These are phyloP conservation scores for Amanita thiersii DNA, from an alignment of 768 basidiomycete genomes.

Conservation along the genomic window DNA sequence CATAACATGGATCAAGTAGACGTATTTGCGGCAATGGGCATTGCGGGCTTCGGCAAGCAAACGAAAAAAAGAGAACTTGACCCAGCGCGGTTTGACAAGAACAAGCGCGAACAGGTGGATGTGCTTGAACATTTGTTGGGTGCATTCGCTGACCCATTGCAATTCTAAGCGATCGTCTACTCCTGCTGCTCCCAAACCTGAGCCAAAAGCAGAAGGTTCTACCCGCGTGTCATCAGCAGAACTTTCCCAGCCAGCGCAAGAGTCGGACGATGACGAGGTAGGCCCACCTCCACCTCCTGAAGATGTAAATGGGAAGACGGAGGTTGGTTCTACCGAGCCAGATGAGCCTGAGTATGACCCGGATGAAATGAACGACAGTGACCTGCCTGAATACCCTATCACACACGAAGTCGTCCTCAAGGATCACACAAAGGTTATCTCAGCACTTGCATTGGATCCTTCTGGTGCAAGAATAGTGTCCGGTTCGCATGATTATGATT, in stretches of 20 bases:
- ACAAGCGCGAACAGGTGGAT: constrained; percentile 44
- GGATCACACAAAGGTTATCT: constrained; percentile 94
- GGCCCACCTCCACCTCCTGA: constrained; percentile 18
- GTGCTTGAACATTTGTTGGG: too few relatives aligned
- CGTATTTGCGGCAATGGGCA: constrained; percentile 76
- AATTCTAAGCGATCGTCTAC: constrained; percentile 5
- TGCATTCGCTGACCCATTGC: too few relatives aligned
- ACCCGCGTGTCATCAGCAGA: background rate
- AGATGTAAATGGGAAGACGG: constrained; percentile 11
- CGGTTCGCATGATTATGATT: constrained; percentile 96
- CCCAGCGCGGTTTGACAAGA: constrained; percentile 73
- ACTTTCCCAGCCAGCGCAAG: background rate
- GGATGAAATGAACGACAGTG: constrained; percentile 37
- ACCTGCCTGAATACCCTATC: constrained; percentile 65
- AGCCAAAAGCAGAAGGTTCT: constrained; percentile 1
- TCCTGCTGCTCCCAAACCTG: background rate
- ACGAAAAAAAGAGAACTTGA: constrained; percentile 59
- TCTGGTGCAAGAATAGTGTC: constrained; percentile 88
- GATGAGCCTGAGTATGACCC: constrained; percentile 54
- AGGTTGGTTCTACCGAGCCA: constrained; percentile 9
- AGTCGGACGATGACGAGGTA: constrained; percentile 15
- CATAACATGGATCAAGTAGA: constrained; percentile 45
- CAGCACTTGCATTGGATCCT: constrained; percentile 86
- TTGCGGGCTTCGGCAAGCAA: constrained; percentile 76
- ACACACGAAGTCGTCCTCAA: constrained; percentile 90